Evolutionary conservation across 2,329 filamentous ascomycete species (phyloP), one percentile per base, ranked within the genome.

Genomic region (Eutypella sp.): DNA sequence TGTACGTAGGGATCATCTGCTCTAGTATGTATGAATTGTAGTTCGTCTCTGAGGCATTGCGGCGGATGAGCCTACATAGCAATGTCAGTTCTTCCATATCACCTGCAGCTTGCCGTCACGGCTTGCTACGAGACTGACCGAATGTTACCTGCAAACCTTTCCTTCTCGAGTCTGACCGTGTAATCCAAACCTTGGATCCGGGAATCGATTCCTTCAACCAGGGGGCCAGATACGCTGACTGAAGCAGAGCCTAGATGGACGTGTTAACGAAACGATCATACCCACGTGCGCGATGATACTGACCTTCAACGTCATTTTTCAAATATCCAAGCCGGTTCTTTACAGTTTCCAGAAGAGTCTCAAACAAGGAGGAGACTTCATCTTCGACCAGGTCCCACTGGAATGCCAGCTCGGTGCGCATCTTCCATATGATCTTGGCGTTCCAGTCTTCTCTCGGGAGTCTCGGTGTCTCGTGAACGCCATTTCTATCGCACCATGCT

Each of bases 371-470:
- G 15, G 48, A 41, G 20, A 55, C n/a, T 36, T 64, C 58, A 13
- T 64, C 61, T 42, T 62, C 55, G 4, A 65, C 38, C 2, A 60
- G 41, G 6, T 57, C 53, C 62, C 61, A 65, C 27, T 55, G 49
- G 10, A 33, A 51, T 7, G 50, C 57, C 2, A 64, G 45, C 33
- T 64, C 62, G 42, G 50, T 53, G 5, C 55, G 55, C 62, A 65
- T 63, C 33, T 62, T 63, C 56, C 55, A 60, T 31, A 63, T 62
- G 9, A 65, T 57, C n/a, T 61, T 49, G 13, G 56, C 43, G 16
- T 65, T 65, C 62, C 63, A 65, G 33, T 65, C 55, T 13, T 57
- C 44, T n/a, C 19, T 44, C 0, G 18, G 46, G 1, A 49, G 49
- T 2, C 47, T 55, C 5, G 9, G 0, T 1, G 59, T 62, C 15